A percentile compares a stretch with the other conserved stretches of the same genome.
Evolutionary conservation across 805 yeast species (phyloP).

Genomic region (Metschnikowia cerradonensis): DNA sequence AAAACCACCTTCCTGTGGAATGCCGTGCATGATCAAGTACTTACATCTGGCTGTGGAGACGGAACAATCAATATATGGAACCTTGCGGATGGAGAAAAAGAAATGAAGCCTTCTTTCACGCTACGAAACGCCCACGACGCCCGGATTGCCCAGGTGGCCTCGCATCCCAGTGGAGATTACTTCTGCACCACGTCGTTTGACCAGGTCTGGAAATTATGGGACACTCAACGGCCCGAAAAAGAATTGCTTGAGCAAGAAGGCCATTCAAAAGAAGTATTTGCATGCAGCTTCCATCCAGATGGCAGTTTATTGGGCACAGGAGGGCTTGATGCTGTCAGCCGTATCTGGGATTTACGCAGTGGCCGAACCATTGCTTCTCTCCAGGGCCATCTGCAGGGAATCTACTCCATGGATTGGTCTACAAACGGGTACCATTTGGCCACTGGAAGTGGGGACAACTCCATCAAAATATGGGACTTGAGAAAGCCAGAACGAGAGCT

Average conservation of each 20-base stretch:
- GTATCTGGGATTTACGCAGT: constrained; percentile 82
- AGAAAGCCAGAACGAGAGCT: constrained; percentile 40
- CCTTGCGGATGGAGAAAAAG: background rate
- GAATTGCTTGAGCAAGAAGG: constrained; percentile 75
- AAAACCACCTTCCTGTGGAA: constrained; percentile 70
- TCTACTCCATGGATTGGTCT: constrained; percentile 71
- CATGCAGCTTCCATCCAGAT: constrained; percentile 63
- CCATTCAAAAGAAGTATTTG: constrained; percentile 68
- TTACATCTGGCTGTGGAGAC: constrained; percentile 38
- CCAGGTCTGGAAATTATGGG: constrained; percentile 88
- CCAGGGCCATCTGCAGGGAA: constrained; percentile 67
- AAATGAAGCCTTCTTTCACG: constrained; percentile 4
- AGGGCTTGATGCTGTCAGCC: constrained; percentile 69
- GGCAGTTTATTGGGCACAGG: constrained; percentile 75
- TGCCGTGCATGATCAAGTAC: constrained; percentile 19
- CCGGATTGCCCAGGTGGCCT: constrained; percentile 57
- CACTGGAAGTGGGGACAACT: constrained; percentile 81
- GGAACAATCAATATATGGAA: constrained; percentile 35
- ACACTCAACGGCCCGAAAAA: constrained; percentile 39
- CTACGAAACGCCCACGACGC: constrained; percentile 34
- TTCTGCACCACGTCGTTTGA: constrained; percentile 77
- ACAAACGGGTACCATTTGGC: constrained; percentile 71
- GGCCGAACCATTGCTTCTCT: constrained; percentile 62
- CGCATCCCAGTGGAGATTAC: constrained; percentile 60
- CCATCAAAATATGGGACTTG: constrained; percentile 82